Evolutionary conservation across 192 early-diverging fungal species (phyloP).

Genomic region (Podochytrium sp.): DNA sequence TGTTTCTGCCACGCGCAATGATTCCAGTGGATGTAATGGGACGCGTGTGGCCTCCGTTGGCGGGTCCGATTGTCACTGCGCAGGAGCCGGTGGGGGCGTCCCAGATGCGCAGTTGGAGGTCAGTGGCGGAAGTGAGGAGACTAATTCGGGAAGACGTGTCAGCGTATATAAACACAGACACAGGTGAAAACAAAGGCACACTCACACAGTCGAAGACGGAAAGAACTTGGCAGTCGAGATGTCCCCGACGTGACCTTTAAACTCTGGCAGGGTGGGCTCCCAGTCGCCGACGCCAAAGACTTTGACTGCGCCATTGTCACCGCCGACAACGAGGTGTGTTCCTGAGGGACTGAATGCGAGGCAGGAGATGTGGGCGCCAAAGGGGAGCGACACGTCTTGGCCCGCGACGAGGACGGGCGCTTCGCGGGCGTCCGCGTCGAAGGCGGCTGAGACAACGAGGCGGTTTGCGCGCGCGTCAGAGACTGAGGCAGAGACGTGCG

Average conservation of each 20-base stretch:
- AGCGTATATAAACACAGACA: neutral
- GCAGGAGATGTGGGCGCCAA: too few relatives aligned
- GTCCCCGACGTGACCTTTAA: slow-evolving; percentile 12
- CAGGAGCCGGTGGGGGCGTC: neutral
- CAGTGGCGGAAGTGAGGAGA: slow-evolving; percentile 19
- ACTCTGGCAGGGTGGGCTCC: neutral
- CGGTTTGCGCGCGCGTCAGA: too few relatives aligned
- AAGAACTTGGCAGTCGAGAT: slow-evolving; percentile 23
- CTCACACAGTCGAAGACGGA: slow-evolving; percentile 21
- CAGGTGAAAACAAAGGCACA: too few relatives aligned
- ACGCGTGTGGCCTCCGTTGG: slow-evolving; percentile 16
- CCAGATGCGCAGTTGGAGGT: slow-evolving; percentile 3
- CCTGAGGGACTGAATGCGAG: slow-evolving; percentile 4
- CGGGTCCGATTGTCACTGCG: slow-evolving; percentile 14
- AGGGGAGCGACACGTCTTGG: too few relatives aligned
- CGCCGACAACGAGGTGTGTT: slow-evolving; percentile 8
- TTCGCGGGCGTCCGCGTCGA: too few relatives aligned
- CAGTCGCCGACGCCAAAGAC: neutral
- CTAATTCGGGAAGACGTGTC: neutral
- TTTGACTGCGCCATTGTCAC: neutral
- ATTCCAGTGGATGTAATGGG: slow-evolving; percentile 4
- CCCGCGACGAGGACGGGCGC: too few relatives aligned
- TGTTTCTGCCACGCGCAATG: slow-evolving; percentile 21
- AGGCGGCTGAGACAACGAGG: too few relatives aligned
- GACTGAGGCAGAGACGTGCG: too few relatives aligned